Evolutionary conservation across 495 filamentous ascomycete species (phyloP).

Genomic region (Penicillium silybi): DNA sequence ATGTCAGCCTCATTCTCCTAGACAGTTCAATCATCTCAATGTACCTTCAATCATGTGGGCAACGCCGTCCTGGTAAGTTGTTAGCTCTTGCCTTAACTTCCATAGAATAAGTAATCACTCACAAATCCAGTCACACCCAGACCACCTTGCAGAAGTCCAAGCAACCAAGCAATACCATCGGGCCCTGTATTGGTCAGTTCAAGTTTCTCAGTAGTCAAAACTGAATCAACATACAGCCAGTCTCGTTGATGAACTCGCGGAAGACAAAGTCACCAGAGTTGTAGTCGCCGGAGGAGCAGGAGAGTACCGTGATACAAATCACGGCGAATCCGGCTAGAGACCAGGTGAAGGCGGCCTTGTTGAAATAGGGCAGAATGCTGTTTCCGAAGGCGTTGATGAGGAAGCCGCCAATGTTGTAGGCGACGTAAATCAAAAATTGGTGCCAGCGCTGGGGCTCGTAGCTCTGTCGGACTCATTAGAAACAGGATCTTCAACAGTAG

Average conservation of each 20-base stretch:
- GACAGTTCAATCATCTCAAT: background rate
- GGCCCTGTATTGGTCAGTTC: slow-evolving; percentile 37
- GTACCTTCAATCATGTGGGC: slow-evolving; percentile 48
- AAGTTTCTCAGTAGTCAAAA: background rate
- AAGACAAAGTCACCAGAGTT: slow-evolving; percentile 57
- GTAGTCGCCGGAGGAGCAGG: slow-evolving; percentile 59
- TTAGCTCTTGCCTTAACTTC: slow-evolving; percentile 8
- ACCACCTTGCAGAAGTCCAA: slow-evolving; percentile 60
- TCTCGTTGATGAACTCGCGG: slow-evolving; percentile 54
- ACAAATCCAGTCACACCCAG: slow-evolving; percentile 60
- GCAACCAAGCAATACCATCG: slow-evolving; percentile 60
- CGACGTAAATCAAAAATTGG: slow-evolving; percentile 71
- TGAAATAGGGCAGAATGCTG: slow-evolving; percentile 58
- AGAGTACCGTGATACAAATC: slow-evolving; percentile 63
- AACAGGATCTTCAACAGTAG: too few relatives aligned
- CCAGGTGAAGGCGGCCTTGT: slow-evolving; percentile 62
- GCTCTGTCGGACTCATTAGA: slow-evolving; percentile 15
- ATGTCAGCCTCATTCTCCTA: slow-evolving; percentile 8
- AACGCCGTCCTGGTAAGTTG: slow-evolving; percentile 45
- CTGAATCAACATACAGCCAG: slow-evolving; percentile 44
- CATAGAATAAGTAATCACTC: slow-evolving; percentile 9
- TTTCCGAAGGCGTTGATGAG: slow-evolving; percentile 66
- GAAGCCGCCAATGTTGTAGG: slow-evolving; percentile 58
- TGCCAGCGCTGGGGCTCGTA: slow-evolving; percentile 63
- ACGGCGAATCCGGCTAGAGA: slow-evolving; percentile 63